A percentile compares a stretch with the other conserved stretches of the same genome.
Evolutionary conservation across 768 basidiomycete species (phyloP).

Genomic region (Sistotremastrum niveocremeum): DNA sequence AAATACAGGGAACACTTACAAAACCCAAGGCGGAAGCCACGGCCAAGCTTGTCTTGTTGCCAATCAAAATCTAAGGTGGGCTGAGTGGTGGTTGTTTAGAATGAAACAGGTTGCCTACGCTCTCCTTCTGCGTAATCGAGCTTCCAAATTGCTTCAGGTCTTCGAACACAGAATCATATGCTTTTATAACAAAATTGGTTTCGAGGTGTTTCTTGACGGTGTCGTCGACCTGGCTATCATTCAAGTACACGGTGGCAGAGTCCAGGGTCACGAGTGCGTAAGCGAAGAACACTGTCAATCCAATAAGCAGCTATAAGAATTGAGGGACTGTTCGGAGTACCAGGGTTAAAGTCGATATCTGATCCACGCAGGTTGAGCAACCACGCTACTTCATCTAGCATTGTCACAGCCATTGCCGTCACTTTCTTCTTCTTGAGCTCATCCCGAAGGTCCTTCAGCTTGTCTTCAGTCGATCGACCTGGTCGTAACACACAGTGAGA

Average conservation of each 20-base stretch:
- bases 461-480: slow-evolving; percentile 52
- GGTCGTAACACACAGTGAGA: neutral
- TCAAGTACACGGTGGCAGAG: slow-evolving; percentile 55
- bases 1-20: slow-evolving; percentile 21
- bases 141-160: slow-evolving; percentile 41
- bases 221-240: slow-evolving; percentile 33
- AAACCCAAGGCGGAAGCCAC: slow-evolving; percentile 69
- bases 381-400: slow-evolving; percentile 94
- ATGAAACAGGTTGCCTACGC: slow-evolving; percentile 7
- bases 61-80: slow-evolving; percentile 58
- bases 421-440: slow-evolving; percentile 38
- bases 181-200: slow-evolving; percentile 43
- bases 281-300: slow-evolving; percentile 67
- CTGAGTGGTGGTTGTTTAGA: neutral
- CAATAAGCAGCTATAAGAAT: neutral
- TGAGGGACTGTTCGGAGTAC: slow-evolving; percentile 15
- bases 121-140: slow-evolving; percentile 21
- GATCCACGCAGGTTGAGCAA: slow-evolving; percentile 83
- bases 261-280: slow-evolving; percentile 65
- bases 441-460: slow-evolving; percentile 53
- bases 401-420: slow-evolving; percentile 63
- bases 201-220: slow-evolving; percentile 41
- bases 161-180: slow-evolving; percentile 57
- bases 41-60: slow-evolving; percentile 68
- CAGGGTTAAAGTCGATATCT: slow-evolving; percentile 84